Evolutionary conservation across 805 yeast genomes (phyloP), one percentile per base, ranked within the genome.

Genomic region (Hanseniaspora thailandica): DNA sequence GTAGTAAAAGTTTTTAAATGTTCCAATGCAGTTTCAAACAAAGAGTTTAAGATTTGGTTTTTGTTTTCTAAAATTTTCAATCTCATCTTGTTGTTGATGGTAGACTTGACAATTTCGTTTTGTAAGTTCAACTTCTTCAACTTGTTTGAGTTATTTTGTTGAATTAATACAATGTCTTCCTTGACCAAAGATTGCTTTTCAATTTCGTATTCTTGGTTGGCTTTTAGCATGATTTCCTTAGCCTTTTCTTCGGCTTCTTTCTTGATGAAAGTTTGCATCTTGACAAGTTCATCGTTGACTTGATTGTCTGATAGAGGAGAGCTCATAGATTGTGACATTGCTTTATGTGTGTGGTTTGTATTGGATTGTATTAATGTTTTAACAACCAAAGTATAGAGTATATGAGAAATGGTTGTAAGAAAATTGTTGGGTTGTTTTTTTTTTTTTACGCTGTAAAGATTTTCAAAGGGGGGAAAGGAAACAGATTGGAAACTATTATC

Each of bases 211-310:
- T 93, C 99, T 71, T 93, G 98, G 68, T 94, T 96, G 43, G 97
- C 96, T 75, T 93, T 94, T 63, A 93, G 76, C 67, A 77, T 82
- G 66, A 93, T 88, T 71, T 93, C 99, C 69, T 86, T 86, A 60
- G 97, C 96, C 74, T 93, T 93, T 70, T 93, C 99, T 64, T 89
- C 95, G 38, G 99, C 99, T 74, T 93, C 99, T 78, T 90, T 93
- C 73, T 84, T 86, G 78, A 93, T 93, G 81, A 93, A 93, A 66
- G 94, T 89, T 68, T 90, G 95, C 97, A 93, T 93, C 76, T 93
- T 93, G 69, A 82, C 82, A 70, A 93, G 85, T 75, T 93, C 98
- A 62, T 87, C 87, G 65, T 84, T 88, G 61, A 90, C 97, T 88
- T 89, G 65, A 51, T 60, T 61, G 19, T 69, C 68, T 13, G 68